These are phyloP conservation scores for Spizellomyces sp. DNA, from an alignment of 192 early-diverging fungal species.

Conservation along the genomic window DNA sequence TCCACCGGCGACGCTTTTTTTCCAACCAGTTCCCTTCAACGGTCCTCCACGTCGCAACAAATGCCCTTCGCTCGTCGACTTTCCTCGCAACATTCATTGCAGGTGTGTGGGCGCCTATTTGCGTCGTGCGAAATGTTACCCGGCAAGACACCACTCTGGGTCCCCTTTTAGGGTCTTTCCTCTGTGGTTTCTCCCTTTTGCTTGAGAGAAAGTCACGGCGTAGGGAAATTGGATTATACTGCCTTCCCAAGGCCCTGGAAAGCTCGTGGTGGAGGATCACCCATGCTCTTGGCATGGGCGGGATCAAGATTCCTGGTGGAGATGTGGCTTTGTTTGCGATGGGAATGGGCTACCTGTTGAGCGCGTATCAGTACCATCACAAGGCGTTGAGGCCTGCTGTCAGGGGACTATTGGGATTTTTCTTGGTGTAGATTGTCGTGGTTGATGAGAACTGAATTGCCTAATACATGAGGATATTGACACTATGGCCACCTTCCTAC, in stretches of 20 bases:
- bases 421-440: slow-evolving; percentile 23
- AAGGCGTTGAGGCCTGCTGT: slow-evolving; percentile 56
- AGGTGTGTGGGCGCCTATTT: neutral
- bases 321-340: slow-evolving; percentile 55
- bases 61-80: slow-evolving; percentile 33
- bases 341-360: slow-evolving; percentile 53
- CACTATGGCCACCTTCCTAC: no score
- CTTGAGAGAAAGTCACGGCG: slow-evolving; percentile 57
- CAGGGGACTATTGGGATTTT: slow-evolving; percentile 52
- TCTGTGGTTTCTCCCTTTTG: slow-evolving; percentile 67
- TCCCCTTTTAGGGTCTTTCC: slow-evolving; percentile 55
- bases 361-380: slow-evolving; percentile 47
- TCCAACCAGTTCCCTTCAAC: slow-evolving; percentile 35
- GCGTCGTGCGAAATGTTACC: slow-evolving; percentile 19
- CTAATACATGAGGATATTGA: neutral
- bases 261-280: slow-evolving; percentile 55
- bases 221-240: slow-evolving; percentile 83
- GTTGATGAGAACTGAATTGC: neutral
- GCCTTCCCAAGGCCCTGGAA: slow-evolving; percentile 77
- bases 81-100: slow-evolving; percentile 6
- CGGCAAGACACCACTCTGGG: slow-evolving; percentile 42
- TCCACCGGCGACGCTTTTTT: slow-evolving; percentile 43
- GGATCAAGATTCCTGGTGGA: slow-evolving; percentile 22
- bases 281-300: slow-evolving; percentile 30
- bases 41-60: slow-evolving; percentile 42